Conservation (phyloP, 2,329 filamentous ascomycete genomes). For the Lomentospora prolificans region DNA sequence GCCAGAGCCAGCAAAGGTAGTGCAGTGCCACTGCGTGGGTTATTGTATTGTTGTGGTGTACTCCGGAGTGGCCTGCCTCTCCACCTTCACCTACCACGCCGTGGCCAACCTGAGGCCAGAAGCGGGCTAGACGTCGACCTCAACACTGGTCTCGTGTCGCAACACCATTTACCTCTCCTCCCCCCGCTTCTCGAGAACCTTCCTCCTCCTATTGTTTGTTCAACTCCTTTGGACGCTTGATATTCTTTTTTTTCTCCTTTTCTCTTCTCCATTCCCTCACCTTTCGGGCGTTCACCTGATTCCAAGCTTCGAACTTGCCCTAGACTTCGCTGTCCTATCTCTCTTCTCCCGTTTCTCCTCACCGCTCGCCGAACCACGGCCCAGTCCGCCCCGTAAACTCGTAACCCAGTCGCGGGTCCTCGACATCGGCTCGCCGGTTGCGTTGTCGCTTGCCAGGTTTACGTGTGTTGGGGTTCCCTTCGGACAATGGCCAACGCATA, state of each 20-base stretch:
- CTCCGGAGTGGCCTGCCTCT: neutral
- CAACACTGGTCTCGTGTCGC: slow-evolving; percentile 10
- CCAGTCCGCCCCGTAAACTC: neutral
- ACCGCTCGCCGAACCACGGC: neutral
- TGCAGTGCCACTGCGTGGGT: neutral
- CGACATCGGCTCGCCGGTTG: neutral
- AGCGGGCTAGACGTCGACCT: slow-evolving; percentile 5
- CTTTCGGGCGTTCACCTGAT: neutral
- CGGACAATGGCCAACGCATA: slow-evolving; percentile 4
- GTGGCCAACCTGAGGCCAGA: slow-evolving; percentile 8
- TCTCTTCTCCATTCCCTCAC: neutral
- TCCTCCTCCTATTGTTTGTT: slow-evolving; percentile 1
- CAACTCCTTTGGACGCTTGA: neutral
- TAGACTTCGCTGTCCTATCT: neutral
- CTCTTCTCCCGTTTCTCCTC: neutral
- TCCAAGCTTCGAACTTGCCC: neutral
- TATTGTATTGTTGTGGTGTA: neutral
- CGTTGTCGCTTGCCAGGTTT: neutral
- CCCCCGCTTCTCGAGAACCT: slow-evolving; percentile 7
- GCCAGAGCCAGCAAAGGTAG: neutral
- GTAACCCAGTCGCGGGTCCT: neutral
- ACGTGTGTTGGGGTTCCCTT: neutral
- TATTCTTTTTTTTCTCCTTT: neutral
- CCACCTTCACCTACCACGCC: slow-evolving; percentile 1
- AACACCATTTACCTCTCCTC: slow-evolving; percentile 3